Base-by-base conservation (phyloP, 225 moss, liverwort and hornwort genomes). In the Bryum argenteum region DNA sequence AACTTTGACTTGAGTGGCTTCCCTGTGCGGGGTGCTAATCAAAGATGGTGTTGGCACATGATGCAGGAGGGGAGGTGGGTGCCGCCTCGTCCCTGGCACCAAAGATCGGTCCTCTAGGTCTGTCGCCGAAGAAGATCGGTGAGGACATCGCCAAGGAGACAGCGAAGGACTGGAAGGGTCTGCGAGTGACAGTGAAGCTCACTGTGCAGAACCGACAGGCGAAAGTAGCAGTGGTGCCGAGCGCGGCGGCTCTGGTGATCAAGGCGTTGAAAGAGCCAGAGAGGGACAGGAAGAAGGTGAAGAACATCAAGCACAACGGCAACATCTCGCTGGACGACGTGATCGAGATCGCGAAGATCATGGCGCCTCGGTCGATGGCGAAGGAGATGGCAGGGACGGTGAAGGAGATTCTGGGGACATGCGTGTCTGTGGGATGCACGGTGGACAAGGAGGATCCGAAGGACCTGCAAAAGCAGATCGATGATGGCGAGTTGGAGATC, bases 81-180 rank as follows among this genome's bases (percentile, higher is more conserved):
- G 91, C 91, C 19, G 93, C 89, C 65, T 91, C 89, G 20, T 91
- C 89, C 17, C 79, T 93, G 26, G 93, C 91, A 24, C 89, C 87
- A 12, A 91, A 91, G 80, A 89, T 93, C 66, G 93, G 91, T 23
- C 93, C 93, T 16, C 81, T 91, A 9, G 93, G 93, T 73, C 80
- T 91, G 18, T 93, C 91, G 4, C 93, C 93, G 10, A 89, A 91
- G 86, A 91, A 93, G 71, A 65, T 93, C 0, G 91, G 91, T 60
- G 93, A 93, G 67, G 93, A 91, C 59, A 93, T 93, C 23, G 93
- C 91, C 57, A 93, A 91, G 78, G 93, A 93, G 69, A 93, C 93
- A 2, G 89, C 93, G 0, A 83, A 83, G 77, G 91, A 93, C 53
- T 93, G 91, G 89, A 91, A 93, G 86, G 91, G 89, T 75, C 71